Percentiles rank a stretch among this genome's conserved stretches.
Conservation (phyloP, 768 basidiomycete species). For the Leccinum broughii region DNA sequence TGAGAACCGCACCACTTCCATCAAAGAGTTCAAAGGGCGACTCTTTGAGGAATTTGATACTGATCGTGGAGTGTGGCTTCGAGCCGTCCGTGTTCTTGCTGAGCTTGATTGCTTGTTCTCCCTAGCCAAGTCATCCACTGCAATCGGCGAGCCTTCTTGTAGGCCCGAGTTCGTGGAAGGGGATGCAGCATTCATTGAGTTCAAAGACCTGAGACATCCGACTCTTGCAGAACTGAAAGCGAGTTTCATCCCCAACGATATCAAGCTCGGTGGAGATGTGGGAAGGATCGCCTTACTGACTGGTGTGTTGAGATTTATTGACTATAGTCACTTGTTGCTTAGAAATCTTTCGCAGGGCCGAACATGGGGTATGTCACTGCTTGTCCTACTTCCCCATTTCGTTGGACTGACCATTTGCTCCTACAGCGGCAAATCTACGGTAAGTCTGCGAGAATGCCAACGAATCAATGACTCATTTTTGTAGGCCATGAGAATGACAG, state of each 20-base stretch:
- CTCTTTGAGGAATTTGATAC: constrained; percentile 80
- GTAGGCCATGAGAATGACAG: constrained; percentile 92
- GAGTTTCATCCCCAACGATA: constrained; percentile 91
- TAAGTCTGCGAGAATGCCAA: constrained; percentile 27
- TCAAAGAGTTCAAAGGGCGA: constrained; percentile 81
- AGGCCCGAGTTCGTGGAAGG: constrained; percentile 85
- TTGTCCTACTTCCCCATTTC: background rate
- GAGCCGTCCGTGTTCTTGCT: constrained; percentile 81
- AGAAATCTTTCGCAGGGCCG: constrained; percentile 49
- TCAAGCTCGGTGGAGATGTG: constrained; percentile 76
- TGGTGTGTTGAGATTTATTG: constrained; percentile 45
- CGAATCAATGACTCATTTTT: constrained; percentile 3
- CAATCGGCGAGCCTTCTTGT: constrained; percentile 92
- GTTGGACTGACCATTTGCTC: background rate
- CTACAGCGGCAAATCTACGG: constrained; percentile 74
- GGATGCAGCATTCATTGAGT: constrained; percentile 80
- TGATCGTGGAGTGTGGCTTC: constrained; percentile 79
- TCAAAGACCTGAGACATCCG: constrained; percentile 88
- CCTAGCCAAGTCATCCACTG: constrained; percentile 83
- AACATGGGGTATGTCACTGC: constrained; percentile 75
- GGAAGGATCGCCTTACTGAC: constrained; percentile 85
- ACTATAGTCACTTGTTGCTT: constrained; percentile 1
- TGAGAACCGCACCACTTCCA: constrained; percentile 77
- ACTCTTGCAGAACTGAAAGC: constrained; percentile 67
- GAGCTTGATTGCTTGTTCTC: constrained; percentile 97